phyloP scores from a whole-genome alignment of 306 rosid genomes.

The Vicia faba region DNA sequence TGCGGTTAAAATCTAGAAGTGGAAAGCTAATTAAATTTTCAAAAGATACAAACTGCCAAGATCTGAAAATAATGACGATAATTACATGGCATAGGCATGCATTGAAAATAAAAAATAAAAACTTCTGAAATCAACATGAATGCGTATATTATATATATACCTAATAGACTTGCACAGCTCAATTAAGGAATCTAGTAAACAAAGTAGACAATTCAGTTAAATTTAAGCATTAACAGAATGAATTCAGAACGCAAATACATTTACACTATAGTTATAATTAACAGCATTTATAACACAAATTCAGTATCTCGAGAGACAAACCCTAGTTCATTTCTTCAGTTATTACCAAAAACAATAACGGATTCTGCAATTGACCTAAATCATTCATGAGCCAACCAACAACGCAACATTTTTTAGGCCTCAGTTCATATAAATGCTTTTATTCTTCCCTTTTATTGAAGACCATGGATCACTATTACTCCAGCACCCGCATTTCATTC shows the following conservation, averaged over 20 bases:
- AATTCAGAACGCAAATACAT: neutral
- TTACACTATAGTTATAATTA: slow-evolving; percentile 11
- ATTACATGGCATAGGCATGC: slow-evolving; percentile 19
- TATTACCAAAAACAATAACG: slow-evolving; percentile 20
- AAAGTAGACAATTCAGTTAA: slow-evolving; percentile 22
- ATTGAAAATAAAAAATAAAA: neutral
- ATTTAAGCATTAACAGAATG: slow-evolving; percentile 8
- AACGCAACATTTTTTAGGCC: neutral
- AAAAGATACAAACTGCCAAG: slow-evolving; percentile 16
- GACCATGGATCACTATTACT: slow-evolving; percentile 9
- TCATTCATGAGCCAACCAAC: slow-evolving; percentile 36
- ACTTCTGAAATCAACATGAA: slow-evolving; percentile 12
- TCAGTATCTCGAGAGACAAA: slow-evolving; percentile 21
- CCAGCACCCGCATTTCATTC: slow-evolving; percentile 10
- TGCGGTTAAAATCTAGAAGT: slow-evolving; percentile 32
- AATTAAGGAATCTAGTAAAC: slow-evolving; percentile 5
- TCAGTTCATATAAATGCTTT: neutral
- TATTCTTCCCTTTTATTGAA: slow-evolving; percentile 1
- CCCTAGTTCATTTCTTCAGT: slow-evolving; percentile 17
- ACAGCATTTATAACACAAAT: slow-evolving; percentile 23
- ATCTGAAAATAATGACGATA: slow-evolving; percentile 17
- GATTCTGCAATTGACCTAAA: slow-evolving; percentile 14
- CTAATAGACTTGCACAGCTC: neutral
- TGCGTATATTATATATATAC: no score
- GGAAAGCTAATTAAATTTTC: slow-evolving; percentile 16